Base-by-base conservation (phyloP, 108 stramenopile species). In the Skeletonema tropicum region DNA sequence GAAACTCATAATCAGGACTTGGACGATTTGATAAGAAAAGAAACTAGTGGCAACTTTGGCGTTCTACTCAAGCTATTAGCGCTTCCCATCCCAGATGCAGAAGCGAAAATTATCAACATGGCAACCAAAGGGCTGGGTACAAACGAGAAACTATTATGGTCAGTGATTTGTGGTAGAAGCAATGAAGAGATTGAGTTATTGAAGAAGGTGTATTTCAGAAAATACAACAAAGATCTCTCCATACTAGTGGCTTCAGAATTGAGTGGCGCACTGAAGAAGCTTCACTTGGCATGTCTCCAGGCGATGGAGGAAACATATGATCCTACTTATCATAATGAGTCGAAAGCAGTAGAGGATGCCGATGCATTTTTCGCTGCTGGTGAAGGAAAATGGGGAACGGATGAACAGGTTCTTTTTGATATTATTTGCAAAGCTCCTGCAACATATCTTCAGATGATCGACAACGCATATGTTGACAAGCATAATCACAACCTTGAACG, bases 141-240 rank as follows among this genome's bases (percentile, higher is more conserved):
- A 23, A 77, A 84, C 57, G 85, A 86, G 14, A 79, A 79, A 33
- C 63, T 89, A 26, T 67, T 89, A 0, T 89, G 80, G 74, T 72
- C 78, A 55, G 85, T 91, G 30, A 60, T 89, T 68, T 83, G 80
- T 62, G 88, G 88, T 41, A 75, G 90, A 26, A 79, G 82, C 68
- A 91, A 89, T 64, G 80, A 82, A 58, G 90, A 91, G 59, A 81
- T 91, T 26, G 77, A 86, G 23, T 26, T 81, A 10, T 36, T 91
- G 60, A 91, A 91, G 61, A 89, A 88, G 82, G 84, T 83, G 2
- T 91, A 85, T 55, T 91, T 82, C 70, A 77, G 80, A 59, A 64
- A 84, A 23, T 91, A 91, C 83, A 79, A 86, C 58, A 88, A 91
- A 68, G 90, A 91, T 84, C 68, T 91, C 10, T 57, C 75, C 12